Conservation (phyloP, 306 rosid species). For the Calophaca sinica region DNA sequence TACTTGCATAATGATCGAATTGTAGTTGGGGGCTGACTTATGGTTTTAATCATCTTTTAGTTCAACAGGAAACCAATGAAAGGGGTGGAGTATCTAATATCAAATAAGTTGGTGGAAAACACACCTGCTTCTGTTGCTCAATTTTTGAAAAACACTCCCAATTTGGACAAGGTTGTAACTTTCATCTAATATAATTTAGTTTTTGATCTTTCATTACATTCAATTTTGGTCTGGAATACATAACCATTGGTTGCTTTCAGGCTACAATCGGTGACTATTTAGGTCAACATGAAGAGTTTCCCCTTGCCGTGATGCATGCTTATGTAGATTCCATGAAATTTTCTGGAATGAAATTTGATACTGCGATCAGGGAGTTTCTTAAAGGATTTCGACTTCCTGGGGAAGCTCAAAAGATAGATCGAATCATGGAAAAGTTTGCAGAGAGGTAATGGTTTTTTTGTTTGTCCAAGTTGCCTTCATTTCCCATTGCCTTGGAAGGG, state of each 20-base stretch:
- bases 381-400: constrained; percentile 99
- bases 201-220: constrained; percentile 34
- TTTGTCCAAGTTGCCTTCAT: constrained; percentile 39
- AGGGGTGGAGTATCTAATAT: constrained; percentile 85
- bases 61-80: constrained; percentile 90
- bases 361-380: constrained; percentile 96
- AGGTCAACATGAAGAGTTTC: constrained; percentile 99
- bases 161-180: constrained; percentile 83
- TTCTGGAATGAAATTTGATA: constrained; percentile 89
- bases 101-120: constrained; percentile 90
- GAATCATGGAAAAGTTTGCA: constrained; percentile 99
- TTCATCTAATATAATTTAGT: constrained; percentile 38
- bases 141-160: constrained; percentile 84
- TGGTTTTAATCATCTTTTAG: constrained; percentile 65
- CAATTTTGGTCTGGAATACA: constrained; percentile 43
- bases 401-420: constrained; percentile 99
- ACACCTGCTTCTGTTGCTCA: constrained; percentile 89
- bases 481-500: constrained; percentile 20
- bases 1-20: constrained; percentile 34
- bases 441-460: constrained; percentile 68
- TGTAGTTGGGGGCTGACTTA: constrained; percentile 55
- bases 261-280: constrained; percentile 94
- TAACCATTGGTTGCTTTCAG: constrained; percentile 61
- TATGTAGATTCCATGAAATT: constrained; percentile 93
- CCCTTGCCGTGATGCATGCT: constrained; percentile 98